Percentiles rank a stretch among this genome's conserved stretches.
These are phyloP conservation scores for Pichia heedii DNA, from an alignment of 805 yeast species.

Conservation along the genomic window DNA sequence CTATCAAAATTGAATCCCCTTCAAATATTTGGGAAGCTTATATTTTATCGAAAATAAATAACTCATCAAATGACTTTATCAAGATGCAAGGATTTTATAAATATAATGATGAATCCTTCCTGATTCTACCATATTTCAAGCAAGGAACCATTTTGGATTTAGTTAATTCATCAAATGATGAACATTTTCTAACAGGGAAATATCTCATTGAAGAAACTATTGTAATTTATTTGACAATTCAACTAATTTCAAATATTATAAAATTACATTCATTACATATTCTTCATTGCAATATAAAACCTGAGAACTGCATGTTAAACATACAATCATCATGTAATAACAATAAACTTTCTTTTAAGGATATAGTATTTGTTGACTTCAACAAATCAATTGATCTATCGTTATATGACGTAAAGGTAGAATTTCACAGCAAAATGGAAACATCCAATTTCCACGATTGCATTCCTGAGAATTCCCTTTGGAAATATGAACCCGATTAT, in stretches of 20 bases:
- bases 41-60: conserved; percentile 49
- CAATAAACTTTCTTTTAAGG: conserved; percentile 14
- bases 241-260: conserved; percentile 51
- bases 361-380: conserved; percentile 54
- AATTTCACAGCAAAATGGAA: conserved; percentile 52
- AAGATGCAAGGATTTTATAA: conserved; percentile 42
- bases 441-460: conserved; percentile 59
- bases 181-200: conserved; percentile 17
- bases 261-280: conserved; percentile 56
- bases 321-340: conserved; percentile 23
- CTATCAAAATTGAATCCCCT: conserved; percentile 67
- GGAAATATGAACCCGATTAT: conserved; percentile 79
- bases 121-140: conserved; percentile 50
- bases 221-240: conserved; percentile 53
- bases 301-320: conserved; percentile 78
- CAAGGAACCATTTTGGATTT: conserved; percentile 73
- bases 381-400: conserved; percentile 71
- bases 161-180: conserved; percentile 36
- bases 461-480: conserved; percentile 48
- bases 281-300: conserved; percentile 77
- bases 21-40: conserved; percentile 76
- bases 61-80: conserved; percentile 30
- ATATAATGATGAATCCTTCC: conserved; percentile 59
- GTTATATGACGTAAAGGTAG: conserved; percentile 39
- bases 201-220: conserved; percentile 48